Percentiles rank a stretch among this genome's conserved stretches.
These are phyloP conservation scores for Apostasia ramifera DNA, from an alignment of 106 monocot species.

Conservation along the genomic window DNA sequence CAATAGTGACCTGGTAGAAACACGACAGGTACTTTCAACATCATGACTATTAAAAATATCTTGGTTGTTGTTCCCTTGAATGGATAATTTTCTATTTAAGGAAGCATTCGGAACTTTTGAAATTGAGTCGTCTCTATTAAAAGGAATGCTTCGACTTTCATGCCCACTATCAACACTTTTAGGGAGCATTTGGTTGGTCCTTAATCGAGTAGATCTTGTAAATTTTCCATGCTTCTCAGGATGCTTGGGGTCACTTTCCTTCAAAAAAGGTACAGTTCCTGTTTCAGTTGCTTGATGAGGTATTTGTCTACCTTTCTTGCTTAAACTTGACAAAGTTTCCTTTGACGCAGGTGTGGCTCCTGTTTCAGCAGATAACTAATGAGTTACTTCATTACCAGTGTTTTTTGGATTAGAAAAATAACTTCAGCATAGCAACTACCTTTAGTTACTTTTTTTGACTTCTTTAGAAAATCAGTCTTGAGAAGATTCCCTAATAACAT, in stretches of 20 bases:
- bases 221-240: slow-evolving; percentile 1
- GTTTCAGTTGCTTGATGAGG: slow-evolving; percentile 10
- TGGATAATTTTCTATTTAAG: slow-evolving; percentile 5
- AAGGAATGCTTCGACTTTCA: slow-evolving; percentile 6
- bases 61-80: background rate
- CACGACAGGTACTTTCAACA: background rate
- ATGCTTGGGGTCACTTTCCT: slow-evolving; percentile 3
- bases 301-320: slow-evolving; percentile 13
- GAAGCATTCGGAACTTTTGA: background rate
- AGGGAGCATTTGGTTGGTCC: background rate
- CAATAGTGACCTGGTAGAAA: slow-evolving; percentile 25
- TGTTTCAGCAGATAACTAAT: background rate
- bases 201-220: slow-evolving; percentile 8
- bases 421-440: background rate
- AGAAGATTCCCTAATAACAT: too few relatives aligned
- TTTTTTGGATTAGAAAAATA: background rate
- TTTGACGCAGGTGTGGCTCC: slow-evolving; percentile 21
- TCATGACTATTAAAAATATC: slow-evolving; percentile 3
- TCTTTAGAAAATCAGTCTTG: background rate
- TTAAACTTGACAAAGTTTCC: slow-evolving; percentile 11
- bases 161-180: slow-evolving; percentile 23
- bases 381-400: too few relatives aligned
- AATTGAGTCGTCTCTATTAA: background rate
- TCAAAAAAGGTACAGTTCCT: slow-evolving; percentile 3
- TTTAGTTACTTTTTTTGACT: too few relatives aligned